These are phyloP conservation scores for Vachellia pachyceras DNA, from an alignment of 306 rosid species.

Conservation along the genomic window DNA sequence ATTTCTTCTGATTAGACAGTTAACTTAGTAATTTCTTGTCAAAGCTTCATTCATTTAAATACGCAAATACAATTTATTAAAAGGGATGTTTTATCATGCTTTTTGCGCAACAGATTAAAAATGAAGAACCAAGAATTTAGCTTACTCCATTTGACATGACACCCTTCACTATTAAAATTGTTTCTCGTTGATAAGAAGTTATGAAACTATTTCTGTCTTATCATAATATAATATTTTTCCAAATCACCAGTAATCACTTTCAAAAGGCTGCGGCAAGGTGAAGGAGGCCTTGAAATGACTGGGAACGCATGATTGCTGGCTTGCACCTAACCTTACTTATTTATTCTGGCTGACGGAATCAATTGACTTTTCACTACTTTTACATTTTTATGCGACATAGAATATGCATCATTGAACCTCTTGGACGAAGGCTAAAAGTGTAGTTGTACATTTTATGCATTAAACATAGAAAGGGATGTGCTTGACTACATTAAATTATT, in stretches of 20 bases:
- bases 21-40: neutral
- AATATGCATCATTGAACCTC: neutral
- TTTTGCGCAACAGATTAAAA: neutral
- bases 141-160: neutral
- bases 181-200: slow-evolving; percentile 21
- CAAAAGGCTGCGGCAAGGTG: slow-evolving; percentile 4
- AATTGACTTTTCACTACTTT: slow-evolving; percentile 10
- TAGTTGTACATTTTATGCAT: neutral
- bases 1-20: slow-evolving; percentile 15
- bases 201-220: neutral
- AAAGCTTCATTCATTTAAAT: neutral
- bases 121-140: slow-evolving; percentile 17
- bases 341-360: slow-evolving; percentile 6
- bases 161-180: slow-evolving; percentile 4
- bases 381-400: neutral
- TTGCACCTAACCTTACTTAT: neutral
- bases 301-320: slow-evolving; percentile 11
- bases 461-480: neutral
- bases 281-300: slow-evolving; percentile 16
- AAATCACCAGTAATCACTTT: neutral
- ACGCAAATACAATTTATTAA: neutral
- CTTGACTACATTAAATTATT: neutral
- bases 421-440: slow-evolving; percentile 2
- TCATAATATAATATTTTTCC: neutral
- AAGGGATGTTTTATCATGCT: neutral